Evolutionary conservation across 371 early-diverging fungal genomes (phyloP).

Genomic region (Actinomortierella ambigua): DNA sequence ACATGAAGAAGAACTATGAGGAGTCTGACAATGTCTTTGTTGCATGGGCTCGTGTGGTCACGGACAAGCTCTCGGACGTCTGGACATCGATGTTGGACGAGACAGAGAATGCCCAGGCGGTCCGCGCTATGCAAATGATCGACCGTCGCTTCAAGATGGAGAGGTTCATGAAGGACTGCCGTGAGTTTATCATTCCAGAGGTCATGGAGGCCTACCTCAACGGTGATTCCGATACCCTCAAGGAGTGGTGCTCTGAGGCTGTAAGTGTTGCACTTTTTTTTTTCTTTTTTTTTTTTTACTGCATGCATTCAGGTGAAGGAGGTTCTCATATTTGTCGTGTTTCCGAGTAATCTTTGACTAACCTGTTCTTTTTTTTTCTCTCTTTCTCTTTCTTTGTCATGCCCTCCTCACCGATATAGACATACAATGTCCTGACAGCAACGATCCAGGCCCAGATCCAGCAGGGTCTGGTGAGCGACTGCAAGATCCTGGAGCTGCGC

Average conservation of each 20-base stretch:
- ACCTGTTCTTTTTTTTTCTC: too few relatives aligned
- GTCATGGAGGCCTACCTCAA: slow-evolving; percentile 93
- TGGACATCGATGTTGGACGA: slow-evolving; percentile 87
- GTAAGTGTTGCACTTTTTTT: slow-evolving; percentile 43
- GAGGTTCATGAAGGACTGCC: slow-evolving; percentile 85
- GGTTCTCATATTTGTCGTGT: too few relatives aligned
- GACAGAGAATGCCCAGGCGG: slow-evolving; percentile 92
- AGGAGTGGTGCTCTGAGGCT: slow-evolving; percentile 94
- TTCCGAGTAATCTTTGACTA: too few relatives aligned
- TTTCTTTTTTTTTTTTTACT: background rate
- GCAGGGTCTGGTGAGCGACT: slow-evolving; percentile 90
- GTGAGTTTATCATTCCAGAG: slow-evolving; percentile 95
- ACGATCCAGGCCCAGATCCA: slow-evolving; percentile 84
- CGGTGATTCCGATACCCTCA: slow-evolving; percentile 82
- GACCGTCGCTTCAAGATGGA: slow-evolving; percentile 91
- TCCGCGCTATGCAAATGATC: slow-evolving; percentile 80
- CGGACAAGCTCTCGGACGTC: slow-evolving; percentile 73
- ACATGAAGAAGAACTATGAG: slow-evolving; percentile 77
- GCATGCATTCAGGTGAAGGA: too few relatives aligned
- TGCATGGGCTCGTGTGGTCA: slow-evolving; percentile 81
- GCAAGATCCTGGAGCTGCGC: slow-evolving; percentile 92
- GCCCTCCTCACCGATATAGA: slow-evolving; percentile 57
- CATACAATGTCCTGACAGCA: slow-evolving; percentile 87
- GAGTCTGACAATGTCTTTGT: slow-evolving; percentile 92
- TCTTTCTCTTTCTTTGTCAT: too few relatives aligned